These are phyloP conservation scores for Scutellaria barbata DNA, from an alignment of 257 asterid species.

Conservation along the genomic window DNA sequence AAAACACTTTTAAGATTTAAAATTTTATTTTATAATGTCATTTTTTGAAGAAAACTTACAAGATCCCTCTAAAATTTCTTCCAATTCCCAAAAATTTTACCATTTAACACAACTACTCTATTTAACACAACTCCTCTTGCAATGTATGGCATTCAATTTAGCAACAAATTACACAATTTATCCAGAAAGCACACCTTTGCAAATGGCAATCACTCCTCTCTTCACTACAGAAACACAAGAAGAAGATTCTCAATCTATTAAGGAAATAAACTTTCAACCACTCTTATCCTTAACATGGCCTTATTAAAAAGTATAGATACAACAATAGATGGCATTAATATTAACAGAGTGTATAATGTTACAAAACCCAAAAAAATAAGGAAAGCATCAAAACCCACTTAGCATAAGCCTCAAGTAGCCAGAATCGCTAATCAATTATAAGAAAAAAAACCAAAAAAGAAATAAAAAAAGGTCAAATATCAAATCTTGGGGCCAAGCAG, in stretches of 20 bases:
- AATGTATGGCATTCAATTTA: conserved; percentile 22
- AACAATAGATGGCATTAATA: background rate
- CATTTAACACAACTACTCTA: conserved; percentile 26
- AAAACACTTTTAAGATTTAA: no score
- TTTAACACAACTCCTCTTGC: no score
- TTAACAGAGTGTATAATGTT: conserved; percentile 19
- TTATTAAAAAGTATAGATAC: conserved; percentile 21
- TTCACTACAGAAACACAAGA: conserved; percentile 29
- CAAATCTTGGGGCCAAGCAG: conserved; percentile 30
- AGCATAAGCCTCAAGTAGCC: conserved; percentile 18
- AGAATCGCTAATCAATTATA: conserved; percentile 34
- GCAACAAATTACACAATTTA: background rate
- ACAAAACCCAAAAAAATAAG: conserved; percentile 38
- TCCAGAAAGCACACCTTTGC: conserved; percentile 26
- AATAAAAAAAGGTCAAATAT: conserved; percentile 17
- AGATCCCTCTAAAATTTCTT: conserved; percentile 32
- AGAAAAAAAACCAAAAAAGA: conserved; percentile 1
- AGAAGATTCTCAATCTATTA: conserved; percentile 34
- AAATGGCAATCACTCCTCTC: conserved; percentile 14
- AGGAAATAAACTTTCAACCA: conserved; percentile 34
- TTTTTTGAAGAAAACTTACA: no score
- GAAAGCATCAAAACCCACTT: conserved; percentile 28
- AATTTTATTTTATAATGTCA: no score
- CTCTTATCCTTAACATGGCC: conserved; percentile 37
- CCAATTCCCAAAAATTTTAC: conserved; percentile 34